These are phyloP conservation scores for Lachancea fermentati DNA, from an alignment of 805 yeast genomes.

Conservation along the genomic window DNA sequence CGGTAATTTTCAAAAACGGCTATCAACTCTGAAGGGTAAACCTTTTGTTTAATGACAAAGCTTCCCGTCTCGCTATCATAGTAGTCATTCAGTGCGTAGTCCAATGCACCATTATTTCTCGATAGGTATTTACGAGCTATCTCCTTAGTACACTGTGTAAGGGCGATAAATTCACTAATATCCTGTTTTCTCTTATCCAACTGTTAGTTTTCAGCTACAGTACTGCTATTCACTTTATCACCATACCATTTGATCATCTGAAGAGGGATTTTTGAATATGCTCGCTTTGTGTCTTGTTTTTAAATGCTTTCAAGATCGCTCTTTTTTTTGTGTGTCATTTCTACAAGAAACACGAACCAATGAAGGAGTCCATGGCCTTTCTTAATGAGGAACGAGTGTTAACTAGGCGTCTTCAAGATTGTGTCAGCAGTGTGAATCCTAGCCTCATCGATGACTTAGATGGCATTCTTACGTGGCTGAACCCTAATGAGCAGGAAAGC, in stretches of 20 bases:
- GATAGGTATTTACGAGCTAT: constrained; percentile 22
- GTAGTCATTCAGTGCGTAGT: constrained; percentile 30
- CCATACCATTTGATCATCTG: not conserved
- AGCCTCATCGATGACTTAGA: constrained; percentile 22
- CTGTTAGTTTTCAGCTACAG: too few species aligned
- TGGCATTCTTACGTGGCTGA: constrained; percentile 22
- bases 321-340: not conserved
- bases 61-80: constrained; percentile 27
- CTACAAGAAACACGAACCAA: not conserved
- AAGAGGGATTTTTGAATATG: too few species aligned
- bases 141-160: constrained; percentile 19
- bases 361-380: constrained; percentile 2
- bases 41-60: constrained; percentile 9
- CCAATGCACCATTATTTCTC: constrained; percentile 25
- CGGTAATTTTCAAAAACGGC: constrained; percentile 19
- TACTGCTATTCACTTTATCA: too few species aligned
- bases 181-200: constrained; percentile 6
- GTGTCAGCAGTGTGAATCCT: constrained; percentile 7
- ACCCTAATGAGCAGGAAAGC: constrained; percentile 21
- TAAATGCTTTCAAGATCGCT: not conserved
- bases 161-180: constrained; percentile 18
- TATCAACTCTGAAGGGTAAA: constrained; percentile 18
- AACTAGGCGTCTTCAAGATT: constrained; percentile 4
- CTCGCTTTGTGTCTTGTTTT: too few species aligned
- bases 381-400: constrained; percentile 3